These are phyloP conservation scores for Entophlyctis luteolus DNA, from an alignment of 192 early-diverging fungal genomes.

Conservation along the genomic window DNA sequence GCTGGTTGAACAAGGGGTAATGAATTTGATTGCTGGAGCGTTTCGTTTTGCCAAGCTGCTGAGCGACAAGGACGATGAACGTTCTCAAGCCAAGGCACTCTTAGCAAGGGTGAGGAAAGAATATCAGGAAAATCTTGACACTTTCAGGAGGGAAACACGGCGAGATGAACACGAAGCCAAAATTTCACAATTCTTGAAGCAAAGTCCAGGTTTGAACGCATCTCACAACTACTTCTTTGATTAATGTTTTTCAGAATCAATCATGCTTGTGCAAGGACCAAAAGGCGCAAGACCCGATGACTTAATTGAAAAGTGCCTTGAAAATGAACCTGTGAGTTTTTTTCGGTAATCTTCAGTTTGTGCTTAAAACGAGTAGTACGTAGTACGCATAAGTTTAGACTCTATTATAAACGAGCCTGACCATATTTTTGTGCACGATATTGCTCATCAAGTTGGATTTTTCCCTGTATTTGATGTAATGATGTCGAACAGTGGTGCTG, in stretches of 20 bases:
- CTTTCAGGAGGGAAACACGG: no score
- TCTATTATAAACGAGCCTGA: slow-evolving; percentile 70
- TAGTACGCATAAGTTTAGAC: slow-evolving; percentile 77
- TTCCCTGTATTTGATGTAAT: slow-evolving; percentile 83
- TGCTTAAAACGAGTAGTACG: slow-evolving; percentile 60
- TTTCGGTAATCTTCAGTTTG: no score
- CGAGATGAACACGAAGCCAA: slow-evolving; percentile 55
- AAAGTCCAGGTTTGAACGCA: slow-evolving; percentile 27
- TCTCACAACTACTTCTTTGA: no score
- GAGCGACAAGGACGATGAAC: neutral
- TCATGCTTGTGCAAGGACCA: slow-evolving; percentile 80
- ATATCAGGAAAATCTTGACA: no score
- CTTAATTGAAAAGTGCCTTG: slow-evolving; percentile 68
- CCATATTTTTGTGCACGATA: slow-evolving; percentile 65
- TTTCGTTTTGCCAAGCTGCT: no score
- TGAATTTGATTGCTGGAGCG: no score
- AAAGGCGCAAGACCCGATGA: slow-evolving; percentile 78
- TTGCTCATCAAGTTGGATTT: slow-evolving; percentile 86
- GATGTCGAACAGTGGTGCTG: slow-evolving; percentile 53
- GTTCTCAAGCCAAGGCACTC: slow-evolving; percentile 49
- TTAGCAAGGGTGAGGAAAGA: no score
- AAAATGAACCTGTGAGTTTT: no score
- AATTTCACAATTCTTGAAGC: slow-evolving; percentile 55
- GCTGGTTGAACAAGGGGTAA: no score
- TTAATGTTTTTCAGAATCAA: slow-evolving; percentile 66